A percentile compares a stretch with the other conserved stretches of the same genome.
Evolutionary conservation across 768 basidiomycete species (phyloP).

Genomic region (Mrakia blollopis): DNA sequence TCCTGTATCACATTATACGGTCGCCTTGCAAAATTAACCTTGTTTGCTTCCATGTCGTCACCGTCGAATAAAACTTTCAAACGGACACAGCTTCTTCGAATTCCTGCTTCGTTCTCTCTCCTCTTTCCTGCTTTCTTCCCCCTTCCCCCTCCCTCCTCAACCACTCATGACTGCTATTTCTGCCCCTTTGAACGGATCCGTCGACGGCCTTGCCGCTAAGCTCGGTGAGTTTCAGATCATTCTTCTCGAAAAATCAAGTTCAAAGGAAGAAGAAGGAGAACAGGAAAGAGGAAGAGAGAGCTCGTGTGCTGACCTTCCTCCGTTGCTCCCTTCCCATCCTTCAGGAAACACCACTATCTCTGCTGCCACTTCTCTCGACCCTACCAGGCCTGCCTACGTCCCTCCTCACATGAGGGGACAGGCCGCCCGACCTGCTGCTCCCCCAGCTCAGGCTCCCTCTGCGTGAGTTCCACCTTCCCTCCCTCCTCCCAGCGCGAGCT

Average conservation of each 20-base stretch:
- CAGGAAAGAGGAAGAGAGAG: background rate
- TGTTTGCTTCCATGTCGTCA: background rate
- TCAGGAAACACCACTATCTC: constrained; percentile 15
- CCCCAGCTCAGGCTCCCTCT: constrained; percentile 35
- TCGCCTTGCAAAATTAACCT: background rate
- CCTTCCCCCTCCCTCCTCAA: background rate
- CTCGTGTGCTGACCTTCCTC: background rate
- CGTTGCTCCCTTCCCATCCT: background rate
- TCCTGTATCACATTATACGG: no score
- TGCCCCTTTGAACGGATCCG: background rate
- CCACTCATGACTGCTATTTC: constrained; percentile 7
- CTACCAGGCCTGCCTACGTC: constrained; percentile 45
- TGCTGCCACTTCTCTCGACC: constrained; percentile 38
- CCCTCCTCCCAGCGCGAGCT: background rate
- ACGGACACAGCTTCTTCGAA: background rate
- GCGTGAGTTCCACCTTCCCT: constrained; percentile 22
- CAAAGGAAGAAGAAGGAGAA: background rate
- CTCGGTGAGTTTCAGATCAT: background rate
- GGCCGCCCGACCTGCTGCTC: constrained; percentile 36
- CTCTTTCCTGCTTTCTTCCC: background rate
- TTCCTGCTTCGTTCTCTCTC: background rate
- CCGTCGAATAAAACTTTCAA: no score
- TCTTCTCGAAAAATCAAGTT: background rate
- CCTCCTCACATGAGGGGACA: constrained; percentile 44
- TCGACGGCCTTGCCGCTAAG: constrained; percentile 16